phyloP scores from a whole-genome alignment of 1,284 basidiomycete genomes.

The Papiliotrema flavescens region DNA sequence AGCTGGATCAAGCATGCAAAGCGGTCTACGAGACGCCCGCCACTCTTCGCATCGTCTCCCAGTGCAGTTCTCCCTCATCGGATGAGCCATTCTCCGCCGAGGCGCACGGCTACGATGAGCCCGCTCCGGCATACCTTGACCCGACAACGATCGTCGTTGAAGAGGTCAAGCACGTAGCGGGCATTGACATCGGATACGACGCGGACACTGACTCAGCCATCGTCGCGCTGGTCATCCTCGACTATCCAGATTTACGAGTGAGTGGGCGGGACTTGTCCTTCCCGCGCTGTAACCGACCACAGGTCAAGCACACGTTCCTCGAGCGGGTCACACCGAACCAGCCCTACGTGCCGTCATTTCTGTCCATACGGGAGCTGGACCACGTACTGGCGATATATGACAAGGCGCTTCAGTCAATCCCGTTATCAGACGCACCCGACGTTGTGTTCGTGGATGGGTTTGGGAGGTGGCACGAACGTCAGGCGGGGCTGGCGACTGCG shows the following conservation, averaged over 20 bases:
- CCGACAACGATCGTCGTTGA: not conserved
- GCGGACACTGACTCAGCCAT: not conserved
- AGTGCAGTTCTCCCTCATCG: not conserved
- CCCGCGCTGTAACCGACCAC: not conserved
- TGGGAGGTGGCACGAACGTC: slow-evolving; percentile 5
- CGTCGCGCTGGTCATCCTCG: slow-evolving; percentile 1
- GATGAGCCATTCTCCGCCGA: not conserved
- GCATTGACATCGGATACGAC: slow-evolving; percentile 3
- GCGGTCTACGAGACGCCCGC: not conserved
- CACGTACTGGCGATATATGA: slow-evolving; percentile 1
- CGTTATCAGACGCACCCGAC: not conserved
- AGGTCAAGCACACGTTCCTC: slow-evolving; percentile 3
- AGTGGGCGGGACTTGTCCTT: not conserved
- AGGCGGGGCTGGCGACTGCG: slow-evolving; percentile 4
- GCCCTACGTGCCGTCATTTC: slow-evolving; percentile 5
- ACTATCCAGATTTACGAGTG: slow-evolving; percentile 1
- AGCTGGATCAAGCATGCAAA: not conserved
- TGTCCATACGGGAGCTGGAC: slow-evolving; percentile 1
- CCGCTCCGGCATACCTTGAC: not conserved
- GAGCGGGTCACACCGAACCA: not conserved
- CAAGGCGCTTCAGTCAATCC: not conserved
- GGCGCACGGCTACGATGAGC: not conserved
- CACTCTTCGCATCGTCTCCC: not conserved
- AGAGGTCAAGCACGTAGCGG: not conserved
- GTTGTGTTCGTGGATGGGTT: slow-evolving; percentile 4